These are phyloP conservation scores for Rhypophila decipiens DNA, from an alignment of 495 filamentous ascomycete genomes.

Conservation along the genomic window DNA sequence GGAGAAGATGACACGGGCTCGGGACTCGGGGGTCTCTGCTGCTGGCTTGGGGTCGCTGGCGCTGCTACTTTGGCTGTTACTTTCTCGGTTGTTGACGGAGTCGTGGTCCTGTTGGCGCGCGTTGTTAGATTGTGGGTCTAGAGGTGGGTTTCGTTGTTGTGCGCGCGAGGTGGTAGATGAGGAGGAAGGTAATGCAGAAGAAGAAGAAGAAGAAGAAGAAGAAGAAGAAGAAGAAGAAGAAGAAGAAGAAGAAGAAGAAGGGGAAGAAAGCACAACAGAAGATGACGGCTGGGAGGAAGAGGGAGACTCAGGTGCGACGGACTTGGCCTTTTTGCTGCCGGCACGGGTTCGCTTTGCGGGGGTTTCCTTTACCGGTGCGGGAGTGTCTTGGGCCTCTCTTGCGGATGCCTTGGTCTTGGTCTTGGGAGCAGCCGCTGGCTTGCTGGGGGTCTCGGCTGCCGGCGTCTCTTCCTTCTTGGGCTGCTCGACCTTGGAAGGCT, in stretches of 20 bases:
- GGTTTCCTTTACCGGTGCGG: conserved; percentile 25
- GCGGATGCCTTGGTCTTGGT: background rate
- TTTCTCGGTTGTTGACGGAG: conserved; percentile 15
- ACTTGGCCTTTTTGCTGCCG: conserved; percentile 27
- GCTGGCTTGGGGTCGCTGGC: conserved; percentile 31
- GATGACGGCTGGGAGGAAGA: conserved; percentile 25
- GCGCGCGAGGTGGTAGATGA: conserved; percentile 7
- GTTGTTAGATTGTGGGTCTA: no score
- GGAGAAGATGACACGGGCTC: conserved; percentile 70
- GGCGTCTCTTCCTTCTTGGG: conserved; percentile 10
- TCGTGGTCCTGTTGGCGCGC: no score
- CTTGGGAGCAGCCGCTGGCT: conserved; percentile 11
- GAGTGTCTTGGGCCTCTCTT: background rate
- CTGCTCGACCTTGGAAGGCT: conserved; percentile 9
- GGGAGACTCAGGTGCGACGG: conserved; percentile 18
- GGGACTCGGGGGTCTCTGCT: no score
- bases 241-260: conserved; percentile 4
- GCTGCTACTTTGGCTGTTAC: conserved; percentile 23
- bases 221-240: conserved; percentile 26
- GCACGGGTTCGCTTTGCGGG: conserved; percentile 19
- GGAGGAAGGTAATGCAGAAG: conserved; percentile 11
- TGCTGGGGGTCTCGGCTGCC: conserved; percentile 2
- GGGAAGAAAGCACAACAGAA: conserved; percentile 22
- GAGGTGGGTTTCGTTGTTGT: no score
- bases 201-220: conserved; percentile 19